Base-by-base conservation (phyloP, 2,329 filamentous ascomycete species). In the Venturia nashicola region DNA sequence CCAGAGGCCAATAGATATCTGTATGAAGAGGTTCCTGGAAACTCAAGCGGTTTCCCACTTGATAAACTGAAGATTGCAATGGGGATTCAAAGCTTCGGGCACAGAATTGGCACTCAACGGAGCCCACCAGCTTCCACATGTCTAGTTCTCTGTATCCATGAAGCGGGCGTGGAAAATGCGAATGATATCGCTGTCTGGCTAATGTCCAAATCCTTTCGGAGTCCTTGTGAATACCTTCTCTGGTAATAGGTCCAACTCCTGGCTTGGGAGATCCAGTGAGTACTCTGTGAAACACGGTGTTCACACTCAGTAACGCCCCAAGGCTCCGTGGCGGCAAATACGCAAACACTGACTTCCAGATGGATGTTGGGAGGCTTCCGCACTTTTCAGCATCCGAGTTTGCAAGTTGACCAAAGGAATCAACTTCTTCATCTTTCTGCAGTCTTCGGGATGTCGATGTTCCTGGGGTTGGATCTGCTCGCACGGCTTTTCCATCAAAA, bases 41-140 rank as follows among this genome's bases (percentile, higher is more conserved):
- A 34, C 27, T 54, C 43, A 54, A 48, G 20, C 23, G 61, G 6
- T 76, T 70, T 82, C 82, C 79, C 86, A 61, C 78, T 68, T 20
- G 36, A 40, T 76, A 70, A 76, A 77, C 71, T 66, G 46, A 51
- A 51, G 46, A 27, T 73, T 68, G 65, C 71, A 66, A 65, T 70
- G 66, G 63, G 67, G 51, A 57, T 67, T 68, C 46, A 69, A 65
- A 62, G 71, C 72, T 69, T 66, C 78, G 83, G 63, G 75, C 77
- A 74, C 90, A 94, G 68, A 86, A 84, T 70, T 92, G 86, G 73
- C 90, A 95, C 63, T 71, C 75, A 39, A 71, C 77, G 59, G 83
- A 82, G 72, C 84, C 86, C 43, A 85, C 79, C 61, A 94, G 77
- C 70, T 82, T 83, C 83, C 90, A 91, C 88, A 92, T 92, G 51